These are phyloP conservation scores for Bipolaris sorokiniana DNA, from an alignment of 2,329 filamentous ascomycete species.

Conservation along the genomic window DNA sequence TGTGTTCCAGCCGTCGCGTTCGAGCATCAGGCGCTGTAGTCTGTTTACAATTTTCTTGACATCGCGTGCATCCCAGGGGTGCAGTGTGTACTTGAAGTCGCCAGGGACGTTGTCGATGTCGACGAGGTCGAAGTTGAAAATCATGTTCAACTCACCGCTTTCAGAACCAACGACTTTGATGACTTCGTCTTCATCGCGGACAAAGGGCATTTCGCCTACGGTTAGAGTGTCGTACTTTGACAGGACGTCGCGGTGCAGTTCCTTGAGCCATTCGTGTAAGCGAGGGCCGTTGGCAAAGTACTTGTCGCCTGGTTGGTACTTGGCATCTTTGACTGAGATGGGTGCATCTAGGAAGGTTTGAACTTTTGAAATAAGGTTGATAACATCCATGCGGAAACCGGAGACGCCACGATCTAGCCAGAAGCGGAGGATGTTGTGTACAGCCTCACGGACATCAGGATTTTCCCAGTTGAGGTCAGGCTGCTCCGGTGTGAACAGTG, in stretches of 20 bases:
- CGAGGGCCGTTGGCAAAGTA: slow-evolving; percentile 71
- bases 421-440: slow-evolving; percentile 76
- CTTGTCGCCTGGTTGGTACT: slow-evolving; percentile 53
- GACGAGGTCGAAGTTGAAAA: slow-evolving; percentile 62
- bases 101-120: slow-evolving; percentile 48
- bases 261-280: slow-evolving; percentile 71
- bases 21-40: slow-evolving; percentile 48
- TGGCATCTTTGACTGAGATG: slow-evolving; percentile 38
- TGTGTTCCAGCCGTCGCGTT: slow-evolving; percentile 54
- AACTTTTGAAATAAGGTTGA: slow-evolving; percentile 48
- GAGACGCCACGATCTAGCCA: slow-evolving; percentile 75
- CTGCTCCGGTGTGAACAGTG: slow-evolving; percentile 76
- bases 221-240: slow-evolving; percentile 68
- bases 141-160: slow-evolving; percentile 67
- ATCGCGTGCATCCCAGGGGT: slow-evolving; percentile 44
- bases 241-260: slow-evolving; percentile 67
- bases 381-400: slow-evolving; percentile 53
- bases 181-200: slow-evolving; percentile 56
- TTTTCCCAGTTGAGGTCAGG: slow-evolving; percentile 87
- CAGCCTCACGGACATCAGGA: slow-evolving; percentile 67
- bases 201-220: slow-evolving; percentile 68
- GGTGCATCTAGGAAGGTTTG: slow-evolving; percentile 40
- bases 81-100: slow-evolving; percentile 45
- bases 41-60: slow-evolving; percentile 43
- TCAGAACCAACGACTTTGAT: slow-evolving; percentile 53